phyloP scores from a whole-genome alignment of 164 flowering plant species.

The Dillenia turbinata region DNA sequence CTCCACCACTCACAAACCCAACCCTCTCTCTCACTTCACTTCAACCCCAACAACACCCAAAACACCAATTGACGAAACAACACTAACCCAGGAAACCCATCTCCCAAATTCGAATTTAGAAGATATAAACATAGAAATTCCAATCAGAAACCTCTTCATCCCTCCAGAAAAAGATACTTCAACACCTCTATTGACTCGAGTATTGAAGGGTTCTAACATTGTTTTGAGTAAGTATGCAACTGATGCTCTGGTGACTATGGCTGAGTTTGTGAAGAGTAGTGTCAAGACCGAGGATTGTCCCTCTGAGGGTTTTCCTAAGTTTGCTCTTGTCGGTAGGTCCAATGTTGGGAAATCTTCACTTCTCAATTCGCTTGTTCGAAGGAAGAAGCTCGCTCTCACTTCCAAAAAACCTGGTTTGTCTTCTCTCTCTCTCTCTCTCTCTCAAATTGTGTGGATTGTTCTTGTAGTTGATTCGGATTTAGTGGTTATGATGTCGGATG shows the following conservation, averaged over 20 bases:
- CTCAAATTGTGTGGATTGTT: too few species aligned
- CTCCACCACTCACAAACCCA: slow-evolving; percentile 11
- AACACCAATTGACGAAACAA: background rate
- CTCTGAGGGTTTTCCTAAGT: slow-evolving; percentile 82
- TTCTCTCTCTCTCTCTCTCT: too few species aligned
- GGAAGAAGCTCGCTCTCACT: slow-evolving; percentile 50
- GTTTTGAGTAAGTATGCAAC: slow-evolving; percentile 79
- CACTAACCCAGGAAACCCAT: slow-evolving; percentile 4
- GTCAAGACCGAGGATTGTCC: slow-evolving; percentile 81
- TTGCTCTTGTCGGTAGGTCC: slow-evolving; percentile 93
- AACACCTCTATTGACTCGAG: slow-evolving; percentile 32
- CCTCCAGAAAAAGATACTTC: slow-evolving; percentile 79
- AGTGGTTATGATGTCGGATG: too few species aligned
- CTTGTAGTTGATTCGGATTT: too few species aligned
- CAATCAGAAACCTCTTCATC: slow-evolving; percentile 64
- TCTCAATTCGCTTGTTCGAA: slow-evolving; percentile 79
- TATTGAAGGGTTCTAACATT: slow-evolving; percentile 89
- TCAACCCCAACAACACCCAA: slow-evolving; percentile 5
- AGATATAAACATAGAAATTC: slow-evolving; percentile 14
- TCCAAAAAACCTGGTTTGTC: too few species aligned
- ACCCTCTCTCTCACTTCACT: slow-evolving; percentile 11
- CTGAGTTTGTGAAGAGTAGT: slow-evolving; percentile 96
- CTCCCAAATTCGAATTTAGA: slow-evolving; percentile 1
- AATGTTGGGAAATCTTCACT: slow-evolving; percentile 98
- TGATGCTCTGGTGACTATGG: slow-evolving; percentile 60